Evolutionary conservation across 2,329 filamentous ascomycete species (phyloP), one percentile per base, ranked within the genome.

Genomic region (Colletotrichum liaoningense): DNA sequence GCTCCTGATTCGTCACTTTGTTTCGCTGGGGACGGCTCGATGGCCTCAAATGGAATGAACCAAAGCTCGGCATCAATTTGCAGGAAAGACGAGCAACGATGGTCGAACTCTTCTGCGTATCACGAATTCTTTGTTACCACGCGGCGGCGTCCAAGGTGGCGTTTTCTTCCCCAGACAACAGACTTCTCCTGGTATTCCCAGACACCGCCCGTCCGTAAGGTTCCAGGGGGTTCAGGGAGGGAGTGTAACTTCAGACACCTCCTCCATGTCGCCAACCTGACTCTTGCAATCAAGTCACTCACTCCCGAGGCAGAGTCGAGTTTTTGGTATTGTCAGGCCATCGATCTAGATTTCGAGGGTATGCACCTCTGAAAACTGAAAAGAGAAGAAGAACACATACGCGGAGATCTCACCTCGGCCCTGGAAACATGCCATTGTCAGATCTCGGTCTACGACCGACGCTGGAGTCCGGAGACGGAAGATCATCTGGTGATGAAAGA

Each of bases 131-230:
- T 66, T 73, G 55, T 73, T 71, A 63, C 60, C 67, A 62, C 49
- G 55, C 67, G 60, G 28, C 49, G 30, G 60, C 60, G 33, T 65
- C 35, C n/a, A 42, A 16, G 22, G 67, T 71, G 71, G 60, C 71
- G 67, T 71, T 62, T 60, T 38, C 55, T 66, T 72, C 63, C 67
- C 71, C 67, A 52, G 71, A 67, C 56, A 26, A 54, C 63, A 67
- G 28, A 19, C 52, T 26, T 30, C 55, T 67, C 54, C 54, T 59
- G 24, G 42, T 26, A 19, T 60, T 56, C n/a, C 59, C 66, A 64
- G 69, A 60, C 65, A 58, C 66, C 42, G 55, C 58, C 64, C 64
- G 59, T 46, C 16, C 24, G 42, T 60, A 66, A 62, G 62, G 62
- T 67, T 59, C 55, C 62, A 63, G 52, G 57, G 57, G 46, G 26